These are phyloP conservation scores for Davidsoniella virescens DNA, from an alignment of 2,329 filamentous ascomycete genomes.

Conservation along the genomic window DNA sequence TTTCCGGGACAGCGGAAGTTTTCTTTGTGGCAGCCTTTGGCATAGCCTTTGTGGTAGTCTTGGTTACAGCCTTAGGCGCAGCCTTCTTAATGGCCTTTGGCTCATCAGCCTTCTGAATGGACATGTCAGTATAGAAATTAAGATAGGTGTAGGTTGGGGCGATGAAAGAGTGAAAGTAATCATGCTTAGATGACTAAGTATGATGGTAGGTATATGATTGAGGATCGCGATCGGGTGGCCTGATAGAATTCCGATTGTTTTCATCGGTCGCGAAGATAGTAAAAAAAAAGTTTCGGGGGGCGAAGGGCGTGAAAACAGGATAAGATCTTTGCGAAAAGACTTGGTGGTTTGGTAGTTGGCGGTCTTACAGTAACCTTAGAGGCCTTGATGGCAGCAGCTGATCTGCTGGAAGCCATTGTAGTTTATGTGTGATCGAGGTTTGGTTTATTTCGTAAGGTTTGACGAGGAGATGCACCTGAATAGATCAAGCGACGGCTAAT, in stretches of 20 bases:
- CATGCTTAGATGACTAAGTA: not conserved
- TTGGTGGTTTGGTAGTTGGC: not conserved
- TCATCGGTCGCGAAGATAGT: not conserved
- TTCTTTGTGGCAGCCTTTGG: conserved; percentile 16
- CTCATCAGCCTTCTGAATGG: conserved; percentile 10
- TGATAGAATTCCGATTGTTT: not conserved
- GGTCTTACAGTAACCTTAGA: conserved; percentile 13
- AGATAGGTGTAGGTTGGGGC: too few species aligned
- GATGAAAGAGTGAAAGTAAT: too few species aligned
- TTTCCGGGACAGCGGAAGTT: conserved; percentile 17
- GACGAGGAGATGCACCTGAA: not conserved
- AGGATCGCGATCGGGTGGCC: not conserved
- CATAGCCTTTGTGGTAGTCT: conserved; percentile 16
- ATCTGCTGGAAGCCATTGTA: conserved; percentile 11
- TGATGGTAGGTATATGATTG: not conserved
- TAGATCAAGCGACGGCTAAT: not conserved
- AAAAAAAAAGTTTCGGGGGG: not conserved
- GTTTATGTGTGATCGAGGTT: not conserved
- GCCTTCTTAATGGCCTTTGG: conserved; percentile 17
- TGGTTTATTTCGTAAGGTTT: not conserved
- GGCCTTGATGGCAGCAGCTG: conserved; percentile 13
- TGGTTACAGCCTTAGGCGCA: conserved; percentile 17
- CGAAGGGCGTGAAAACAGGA: too few species aligned
- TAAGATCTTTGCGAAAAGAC: not conserved
- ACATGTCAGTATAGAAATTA: conserved; percentile 1